A percentile compares a stretch with the other conserved stretches of the same genome.
Evolutionary conservation across 2,329 filamentous ascomycete species (phyloP).

Genomic region (Dendryphion nanum): DNA sequence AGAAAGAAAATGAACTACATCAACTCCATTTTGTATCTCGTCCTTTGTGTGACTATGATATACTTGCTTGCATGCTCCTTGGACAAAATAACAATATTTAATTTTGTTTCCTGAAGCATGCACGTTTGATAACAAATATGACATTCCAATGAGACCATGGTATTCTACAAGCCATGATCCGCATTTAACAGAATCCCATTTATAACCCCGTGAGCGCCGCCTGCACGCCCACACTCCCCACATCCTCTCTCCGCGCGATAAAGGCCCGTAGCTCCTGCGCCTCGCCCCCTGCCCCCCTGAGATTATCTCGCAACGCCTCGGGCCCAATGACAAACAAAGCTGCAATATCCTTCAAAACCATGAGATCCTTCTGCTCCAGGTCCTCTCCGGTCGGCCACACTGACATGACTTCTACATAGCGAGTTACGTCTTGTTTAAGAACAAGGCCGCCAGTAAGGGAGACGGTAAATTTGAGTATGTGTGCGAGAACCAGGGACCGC

Average conservation of each 20-base stretch:
- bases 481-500: slow-evolving; percentile 77
- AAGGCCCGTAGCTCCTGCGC: slow-evolving; percentile 70
- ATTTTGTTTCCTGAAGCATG: too few species aligned
- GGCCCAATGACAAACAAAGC: slow-evolving; percentile 90
- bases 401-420: slow-evolving; percentile 83
- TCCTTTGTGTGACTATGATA: too few species aligned
- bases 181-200: too few species aligned
- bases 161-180: too few species aligned
- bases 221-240: slow-evolving; percentile 76
- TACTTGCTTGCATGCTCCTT: too few species aligned
- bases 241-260: slow-evolving; percentile 82
- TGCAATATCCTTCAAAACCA: slow-evolving; percentile 88
- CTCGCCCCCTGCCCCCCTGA: slow-evolving; percentile 47
- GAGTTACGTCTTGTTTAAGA: slow-evolving; percentile 93
- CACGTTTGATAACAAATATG: too few species aligned
- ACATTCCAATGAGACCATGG: too few species aligned
- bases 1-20: slow-evolving; percentile 4
- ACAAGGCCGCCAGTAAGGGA: slow-evolving; percentile 91
- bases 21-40: too few species aligned
- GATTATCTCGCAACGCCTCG: slow-evolving; percentile 51
- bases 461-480: slow-evolving; percentile 92
- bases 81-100: too few species aligned
- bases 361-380: slow-evolving; percentile 58
- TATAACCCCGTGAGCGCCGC: slow-evolving; percentile 70
- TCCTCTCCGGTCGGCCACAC: slow-evolving; percentile 70